phyloP scores from a whole-genome alignment of 345 rosid genomes.

The Populus tremula region DNA sequence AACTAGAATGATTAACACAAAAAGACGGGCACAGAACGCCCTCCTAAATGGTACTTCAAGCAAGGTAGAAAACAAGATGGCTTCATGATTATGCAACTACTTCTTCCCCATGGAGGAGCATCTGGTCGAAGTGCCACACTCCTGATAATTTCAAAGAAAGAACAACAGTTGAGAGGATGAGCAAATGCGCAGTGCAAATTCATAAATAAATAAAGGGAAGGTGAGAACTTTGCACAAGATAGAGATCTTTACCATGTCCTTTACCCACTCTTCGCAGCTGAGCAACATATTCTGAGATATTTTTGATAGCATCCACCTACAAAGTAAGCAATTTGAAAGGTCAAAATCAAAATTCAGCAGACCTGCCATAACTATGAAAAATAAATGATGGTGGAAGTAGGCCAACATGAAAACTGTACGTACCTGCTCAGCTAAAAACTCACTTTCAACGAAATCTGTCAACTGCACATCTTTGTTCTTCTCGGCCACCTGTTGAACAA shows the following conservation, averaged over 20 bases:
- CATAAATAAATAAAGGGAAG: not conserved
- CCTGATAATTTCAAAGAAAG: slow-evolving; percentile 17
- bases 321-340: not conserved
- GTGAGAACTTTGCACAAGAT: not conserved
- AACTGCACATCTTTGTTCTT: slow-evolving; percentile 23
- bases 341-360: not conserved
- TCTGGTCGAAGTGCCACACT: slow-evolving; percentile 39
- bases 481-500: slow-evolving; percentile 19
- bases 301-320: slow-evolving; percentile 31
- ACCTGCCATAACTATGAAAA: not conserved
- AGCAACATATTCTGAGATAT: slow-evolving; percentile 33
- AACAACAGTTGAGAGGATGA: not conserved
- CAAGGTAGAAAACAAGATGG: not conserved
- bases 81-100: slow-evolving; percentile 31
- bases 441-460: slow-evolving; percentile 27
- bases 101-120: slow-evolving; percentile 19
- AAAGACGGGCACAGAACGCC: not conserved
- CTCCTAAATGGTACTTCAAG: not conserved
- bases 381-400: not conserved
- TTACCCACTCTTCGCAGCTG: slow-evolving; percentile 33
- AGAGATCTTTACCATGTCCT: slow-evolving; percentile 20
- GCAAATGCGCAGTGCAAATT: not conserved
- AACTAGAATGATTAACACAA: slow-evolving; percentile 4
- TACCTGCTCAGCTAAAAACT: slow-evolving; percentile 32
- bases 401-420: not conserved